Conservation (phyloP, 1,284 basidiomycete species). For the Peniophora sp. region DNA sequence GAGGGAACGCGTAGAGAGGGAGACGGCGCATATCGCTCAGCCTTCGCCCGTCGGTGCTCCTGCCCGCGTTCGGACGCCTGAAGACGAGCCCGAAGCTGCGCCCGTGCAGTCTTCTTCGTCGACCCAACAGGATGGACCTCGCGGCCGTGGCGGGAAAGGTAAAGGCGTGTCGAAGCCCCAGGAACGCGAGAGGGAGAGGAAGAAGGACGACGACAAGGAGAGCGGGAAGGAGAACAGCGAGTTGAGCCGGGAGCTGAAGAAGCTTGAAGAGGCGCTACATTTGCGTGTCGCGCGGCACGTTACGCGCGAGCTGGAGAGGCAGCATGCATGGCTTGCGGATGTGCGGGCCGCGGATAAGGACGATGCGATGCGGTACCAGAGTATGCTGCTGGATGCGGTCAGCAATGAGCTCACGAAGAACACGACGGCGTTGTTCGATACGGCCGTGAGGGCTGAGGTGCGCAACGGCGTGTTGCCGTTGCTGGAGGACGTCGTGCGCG, state of each 20-base stretch:
- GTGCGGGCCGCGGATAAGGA: too few relatives aligned
- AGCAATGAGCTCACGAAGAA: constrained; percentile 78
- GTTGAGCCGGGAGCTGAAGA: constrained; percentile 66
- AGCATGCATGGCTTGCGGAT: constrained; percentile 41
- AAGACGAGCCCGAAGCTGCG: constrained; percentile 54
- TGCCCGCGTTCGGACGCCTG: constrained; percentile 53
- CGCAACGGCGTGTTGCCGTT: constrained; percentile 74
- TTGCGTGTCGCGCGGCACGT: constrained; percentile 66
- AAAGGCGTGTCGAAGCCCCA: constrained; percentile 59
- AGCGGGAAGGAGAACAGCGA: constrained; percentile 31
- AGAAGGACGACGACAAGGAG: constrained; percentile 38
- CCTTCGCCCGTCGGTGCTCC: constrained; percentile 16
- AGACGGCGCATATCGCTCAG: constrained; percentile 9
- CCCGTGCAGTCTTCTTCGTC: constrained; percentile 16
- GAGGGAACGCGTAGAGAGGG: too few relatives aligned
- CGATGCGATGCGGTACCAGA: too few relatives aligned
- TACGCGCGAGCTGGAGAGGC: constrained; percentile 80
- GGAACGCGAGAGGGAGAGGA: constrained; percentile 35
- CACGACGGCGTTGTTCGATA: constrained; percentile 77
- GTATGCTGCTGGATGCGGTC: constrained; percentile 47
- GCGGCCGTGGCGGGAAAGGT: constrained; percentile 39
- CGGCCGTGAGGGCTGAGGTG: constrained; percentile 75
- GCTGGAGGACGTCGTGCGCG: constrained; percentile 70
- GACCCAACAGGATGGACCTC: too few relatives aligned
- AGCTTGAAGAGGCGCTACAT: constrained; percentile 73